These are phyloP conservation scores for Pichia nanzhaoensis DNA, from an alignment of 805 yeast genomes.

Conservation along the genomic window DNA sequence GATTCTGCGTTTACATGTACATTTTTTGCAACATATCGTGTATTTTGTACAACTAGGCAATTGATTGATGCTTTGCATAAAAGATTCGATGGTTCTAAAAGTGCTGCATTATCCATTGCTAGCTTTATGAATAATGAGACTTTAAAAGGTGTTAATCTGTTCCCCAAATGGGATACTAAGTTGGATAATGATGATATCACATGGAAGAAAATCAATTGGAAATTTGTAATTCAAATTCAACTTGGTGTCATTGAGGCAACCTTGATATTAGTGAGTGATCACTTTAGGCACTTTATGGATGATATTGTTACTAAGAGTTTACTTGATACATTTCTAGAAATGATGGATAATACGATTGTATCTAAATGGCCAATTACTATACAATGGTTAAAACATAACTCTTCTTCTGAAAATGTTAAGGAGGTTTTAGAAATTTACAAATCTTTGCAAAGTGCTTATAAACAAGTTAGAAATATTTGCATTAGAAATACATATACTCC, in stretches of 20 bases:
- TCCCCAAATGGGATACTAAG: constrained; percentile 53
- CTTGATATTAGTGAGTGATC: constrained; percentile 60
- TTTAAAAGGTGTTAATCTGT: constrained; percentile 3
- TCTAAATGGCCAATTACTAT: constrained; percentile 41
- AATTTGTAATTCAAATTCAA: constrained; percentile 68
- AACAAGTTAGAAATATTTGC: constrained; percentile 59
- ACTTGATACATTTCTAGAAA: constrained; percentile 57
- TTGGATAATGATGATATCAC: constrained; percentile 33
- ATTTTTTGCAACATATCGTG: constrained; percentile 62
- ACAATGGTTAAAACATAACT: constrained; percentile 20
- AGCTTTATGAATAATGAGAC: background rate
- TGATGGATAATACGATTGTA: constrained; percentile 59
- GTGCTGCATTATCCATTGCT: constrained; percentile 52
- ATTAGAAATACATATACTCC: constrained; percentile 70
- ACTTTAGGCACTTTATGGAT: constrained; percentile 68
- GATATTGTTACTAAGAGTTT: constrained; percentile 53
- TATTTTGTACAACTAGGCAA: constrained; percentile 52
- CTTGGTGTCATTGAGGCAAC: constrained; percentile 75
- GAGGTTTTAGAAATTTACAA: constrained; percentile 21
- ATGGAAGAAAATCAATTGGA: constrained; percentile 49
- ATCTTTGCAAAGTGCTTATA: constrained; percentile 40
- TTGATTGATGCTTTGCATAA: constrained; percentile 46
- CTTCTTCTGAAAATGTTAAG: constrained; percentile 11
- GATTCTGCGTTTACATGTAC: constrained; percentile 58
- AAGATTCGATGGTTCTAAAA: constrained; percentile 55